Evolutionary conservation across 2,329 filamentous ascomycete species (phyloP).

Genomic region (Kalmusia sp.): DNA sequence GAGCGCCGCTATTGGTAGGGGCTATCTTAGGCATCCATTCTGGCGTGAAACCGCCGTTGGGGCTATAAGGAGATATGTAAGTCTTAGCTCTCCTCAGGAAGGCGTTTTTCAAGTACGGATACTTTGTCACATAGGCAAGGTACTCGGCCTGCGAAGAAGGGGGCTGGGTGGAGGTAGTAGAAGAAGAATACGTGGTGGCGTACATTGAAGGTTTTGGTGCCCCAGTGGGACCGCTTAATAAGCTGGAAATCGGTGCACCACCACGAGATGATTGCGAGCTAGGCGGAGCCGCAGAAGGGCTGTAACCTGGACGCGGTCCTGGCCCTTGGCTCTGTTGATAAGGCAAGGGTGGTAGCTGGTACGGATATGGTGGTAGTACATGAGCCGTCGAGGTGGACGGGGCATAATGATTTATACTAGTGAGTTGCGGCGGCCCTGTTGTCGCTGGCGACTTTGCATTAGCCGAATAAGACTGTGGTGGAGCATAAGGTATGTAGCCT

Average conservation of each 20-base stretch:
- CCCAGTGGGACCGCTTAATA: constrained; percentile 36
- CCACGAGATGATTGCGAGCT: constrained; percentile 37
- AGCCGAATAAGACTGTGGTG: constrained; percentile 31
- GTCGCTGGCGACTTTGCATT: constrained; percentile 33
- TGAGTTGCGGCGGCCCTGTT: constrained; percentile 24
- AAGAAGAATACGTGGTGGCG: constrained; percentile 44
- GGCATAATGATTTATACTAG: constrained; percentile 36
- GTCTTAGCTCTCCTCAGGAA: constrained; percentile 53
- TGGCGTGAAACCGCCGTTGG: constrained; percentile 49
- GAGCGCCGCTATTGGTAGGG: constrained; percentile 10
- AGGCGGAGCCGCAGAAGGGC: constrained; percentile 20
- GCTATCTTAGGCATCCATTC: constrained; percentile 46
- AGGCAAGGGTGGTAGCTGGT: constrained; percentile 30
- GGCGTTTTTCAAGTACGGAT: constrained; percentile 55
- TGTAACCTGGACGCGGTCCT: constrained; percentile 17
- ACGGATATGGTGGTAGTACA: constrained; percentile 33
- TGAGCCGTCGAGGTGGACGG: constrained; percentile 27
- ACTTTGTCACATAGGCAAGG: constrained; percentile 52
- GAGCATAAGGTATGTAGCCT: constrained; percentile 37
- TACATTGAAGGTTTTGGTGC: constrained; percentile 47
- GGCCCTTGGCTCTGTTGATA: constrained; percentile 27
- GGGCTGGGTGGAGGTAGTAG: constrained; percentile 44
- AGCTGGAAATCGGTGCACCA: constrained; percentile 41
- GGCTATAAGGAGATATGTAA: constrained; percentile 56
- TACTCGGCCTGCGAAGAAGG: constrained; percentile 45